phyloP scores from a whole-genome alignment of 192 early-diverging fungal genomes.

The Phycomyces nitens region DNA sequence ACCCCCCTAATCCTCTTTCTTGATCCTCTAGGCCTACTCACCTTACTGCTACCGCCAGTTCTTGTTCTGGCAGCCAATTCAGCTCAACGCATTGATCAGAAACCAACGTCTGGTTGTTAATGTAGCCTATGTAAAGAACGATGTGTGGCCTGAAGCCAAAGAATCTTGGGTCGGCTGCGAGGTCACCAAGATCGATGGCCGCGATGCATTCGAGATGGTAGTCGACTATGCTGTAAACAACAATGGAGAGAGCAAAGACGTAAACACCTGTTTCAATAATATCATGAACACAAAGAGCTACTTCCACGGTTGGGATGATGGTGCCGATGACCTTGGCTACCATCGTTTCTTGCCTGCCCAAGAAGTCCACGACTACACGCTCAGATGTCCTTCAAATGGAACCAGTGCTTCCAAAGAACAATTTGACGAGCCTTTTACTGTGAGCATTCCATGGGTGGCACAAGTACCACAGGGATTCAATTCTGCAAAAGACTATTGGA shows the following conservation, averaged over 20 bases:
- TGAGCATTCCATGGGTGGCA: constrained; percentile 33
- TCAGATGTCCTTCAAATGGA: constrained; percentile 27
- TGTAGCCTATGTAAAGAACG: constrained; percentile 34
- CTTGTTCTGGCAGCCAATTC: constrained; percentile 37
- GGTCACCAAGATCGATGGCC: constrained; percentile 31
- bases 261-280: constrained; percentile 38
- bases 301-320: constrained; percentile 40
- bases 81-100: constrained; percentile 30
- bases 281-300: constrained; percentile 41
- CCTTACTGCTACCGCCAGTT: constrained; percentile 37
- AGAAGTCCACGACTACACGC: constrained; percentile 30
- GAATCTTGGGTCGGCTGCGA: constrained; percentile 31
- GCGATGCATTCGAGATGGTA: constrained; percentile 33
- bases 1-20: not conserved
- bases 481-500: constrained; percentile 30
- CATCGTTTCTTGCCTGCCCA: constrained; percentile 38
- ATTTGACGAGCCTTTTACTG: constrained; percentile 33
- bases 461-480: constrained; percentile 21
- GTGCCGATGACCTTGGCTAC: constrained; percentile 39
- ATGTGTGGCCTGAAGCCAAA: constrained; percentile 34
- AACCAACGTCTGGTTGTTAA: constrained; percentile 21
- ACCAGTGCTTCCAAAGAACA: constrained; percentile 19
- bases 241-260: constrained; percentile 40
- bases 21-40: constrained; percentile 34
- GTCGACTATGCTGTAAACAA: constrained; percentile 38